A percentile compares a stretch with the other conserved stretches of the same genome.
These are phyloP conservation scores for Rhizopogon salebrosus DNA, from an alignment of 768 basidiomycete species.

Conservation along the genomic window DNA sequence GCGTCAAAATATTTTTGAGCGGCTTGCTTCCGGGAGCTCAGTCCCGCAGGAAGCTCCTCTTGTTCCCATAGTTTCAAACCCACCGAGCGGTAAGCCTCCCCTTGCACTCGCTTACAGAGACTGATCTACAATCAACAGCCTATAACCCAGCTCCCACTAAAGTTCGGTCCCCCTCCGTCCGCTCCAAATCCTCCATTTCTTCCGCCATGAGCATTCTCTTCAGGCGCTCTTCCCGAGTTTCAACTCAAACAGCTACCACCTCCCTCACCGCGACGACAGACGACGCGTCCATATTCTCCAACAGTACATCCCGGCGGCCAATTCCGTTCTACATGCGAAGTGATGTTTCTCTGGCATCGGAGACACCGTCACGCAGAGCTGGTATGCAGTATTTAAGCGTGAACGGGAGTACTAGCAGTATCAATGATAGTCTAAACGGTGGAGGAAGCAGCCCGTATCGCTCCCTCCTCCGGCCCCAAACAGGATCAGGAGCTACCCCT, in stretches of 20 bases:
- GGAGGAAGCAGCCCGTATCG: constrained; percentile 36
- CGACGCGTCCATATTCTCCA: constrained; percentile 27
- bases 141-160: constrained; percentile 25
- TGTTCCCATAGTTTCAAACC: constrained; percentile 46
- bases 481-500: constrained; percentile 24
- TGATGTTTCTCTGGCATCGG: constrained; percentile 17
- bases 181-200: constrained; percentile 46
- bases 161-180: constrained; percentile 43
- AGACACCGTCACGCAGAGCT: constrained; percentile 36
- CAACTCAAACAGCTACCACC: constrained; percentile 28
- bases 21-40: constrained; percentile 53
- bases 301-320: constrained; percentile 37
- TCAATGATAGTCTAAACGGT: not conserved
- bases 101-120: constrained; percentile 7
- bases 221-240: constrained; percentile 39
- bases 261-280: constrained; percentile 33
- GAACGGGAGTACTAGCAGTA: not conserved
- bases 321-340: constrained; percentile 38
- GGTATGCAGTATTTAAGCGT: constrained; percentile 13
- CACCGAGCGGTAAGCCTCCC: constrained; percentile 4
- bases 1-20: constrained; percentile 80
- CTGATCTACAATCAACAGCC: not conserved
- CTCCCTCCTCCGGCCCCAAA: constrained; percentile 36
- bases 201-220: constrained; percentile 50
- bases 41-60: constrained; percentile 61